Evolutionary conservation across 2,329 filamentous ascomycete genomes (phyloP), one percentile per base, ranked within the genome.

Genomic region (Exophiala xenobiotica): DNA sequence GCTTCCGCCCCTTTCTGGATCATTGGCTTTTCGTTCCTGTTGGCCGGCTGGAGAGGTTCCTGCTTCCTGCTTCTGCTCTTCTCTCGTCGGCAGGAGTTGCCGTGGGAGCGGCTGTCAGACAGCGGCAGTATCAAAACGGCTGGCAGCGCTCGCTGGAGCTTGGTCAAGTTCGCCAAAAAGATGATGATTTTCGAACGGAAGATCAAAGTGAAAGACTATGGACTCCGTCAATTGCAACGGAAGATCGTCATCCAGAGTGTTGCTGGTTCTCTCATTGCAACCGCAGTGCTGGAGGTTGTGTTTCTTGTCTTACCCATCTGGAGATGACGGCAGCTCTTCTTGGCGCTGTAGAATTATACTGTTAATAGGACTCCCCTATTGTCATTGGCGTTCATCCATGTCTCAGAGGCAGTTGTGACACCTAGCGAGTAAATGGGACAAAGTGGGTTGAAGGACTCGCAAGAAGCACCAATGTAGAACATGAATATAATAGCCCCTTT

Each of bases 141-240:
- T 16, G 16, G 35, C 12, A 47, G 37, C 6, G 6, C 6, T 2
- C 18, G 40, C 3, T 42, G 38, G 31, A 26, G 24, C 20, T n/a
- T 56, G 40, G 31, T 46, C 29, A 40, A 35, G 27, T 56, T 56
- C 23, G 40, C 29, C 6, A 50, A 40, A 9, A 47, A 48, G 14
- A 23, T 56, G 33, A 56, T 56, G 54, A 49, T 56, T 12, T 56
- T 53, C 23, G 54, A 56, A 35, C 49, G 41, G 16, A 56, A 56
- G 42, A 53, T 56, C 23, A 18, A 46, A 6, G 54, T 56, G 40
- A 53, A 56, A 23, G 54, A 56, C 38, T 19, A 46, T 14, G 54
- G 50, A 22, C 41, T 56, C 16, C 40, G 54, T 18, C 22, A 47
- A 3, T 35, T 56, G 12, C 54, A 56, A 35, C 41, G 40, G 14